Evolutionary conservation across 2,329 filamentous ascomycete genomes (phyloP), one percentile per base, ranked within the genome.

Genomic region (Colletotrichum tropicicola): DNA sequence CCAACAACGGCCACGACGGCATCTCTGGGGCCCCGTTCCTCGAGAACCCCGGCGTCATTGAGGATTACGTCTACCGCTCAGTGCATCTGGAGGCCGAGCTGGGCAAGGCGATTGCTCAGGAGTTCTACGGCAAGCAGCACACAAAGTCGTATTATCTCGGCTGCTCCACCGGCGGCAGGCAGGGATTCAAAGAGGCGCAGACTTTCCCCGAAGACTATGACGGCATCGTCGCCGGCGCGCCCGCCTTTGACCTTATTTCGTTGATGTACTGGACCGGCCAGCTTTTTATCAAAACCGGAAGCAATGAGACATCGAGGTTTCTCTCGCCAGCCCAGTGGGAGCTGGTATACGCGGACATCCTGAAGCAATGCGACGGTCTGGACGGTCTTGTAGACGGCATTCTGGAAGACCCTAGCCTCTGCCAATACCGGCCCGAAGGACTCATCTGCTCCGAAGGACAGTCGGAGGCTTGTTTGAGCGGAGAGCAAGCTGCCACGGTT

Each of bases 151-250:
- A 86, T 68, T 86, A 83, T 68, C 72, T 79, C 10, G 85, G 85
- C 25, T 87, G 85, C 70, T 85, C 82, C 0, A 87, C 83, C 1
- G 84, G 85, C 15, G 85, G 85, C 5, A 75, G 85, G 3, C 84
- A 87, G 72, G 85, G 85, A 7, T 73, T 86, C 17, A 83, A 83
- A 55, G 73, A 81, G 17, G 79, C 81, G 0, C 74, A 74, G 25
- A 76, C 77, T 3, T 74, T 78, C 4, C 73, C 79, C 1, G 74
- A 78, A 47, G 78, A 82, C 68, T 88, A 88, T 54, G 85, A 89
- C 66, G 87, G 87, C n/a, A 79, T 85, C 12, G 70, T 89, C 3
- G 82, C 85, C 12, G 85, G 85, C 6, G 73, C 74, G 1, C 72
- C 81, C 27, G 84, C 84, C 0, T 54, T 64, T 3, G 56, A 64